phyloP scores from a whole-genome alignment of 148 eudicot species.

The Simmondsia chinensis region DNA sequence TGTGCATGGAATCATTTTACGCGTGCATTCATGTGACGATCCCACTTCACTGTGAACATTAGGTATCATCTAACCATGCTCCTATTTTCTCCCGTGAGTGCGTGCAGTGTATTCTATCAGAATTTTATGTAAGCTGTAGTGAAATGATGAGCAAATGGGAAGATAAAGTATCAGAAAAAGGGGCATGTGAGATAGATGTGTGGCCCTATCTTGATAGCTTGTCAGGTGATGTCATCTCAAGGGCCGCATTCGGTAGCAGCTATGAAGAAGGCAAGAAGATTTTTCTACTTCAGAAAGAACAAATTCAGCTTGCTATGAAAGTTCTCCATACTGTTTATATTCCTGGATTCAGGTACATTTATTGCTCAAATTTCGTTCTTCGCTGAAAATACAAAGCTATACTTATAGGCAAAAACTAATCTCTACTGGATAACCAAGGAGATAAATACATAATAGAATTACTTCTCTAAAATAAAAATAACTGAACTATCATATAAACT shows the following conservation, averaged over 20 bases:
- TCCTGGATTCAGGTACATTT: slow-evolving; percentile 24
- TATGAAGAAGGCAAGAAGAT: slow-evolving; percentile 22
- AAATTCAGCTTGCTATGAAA: slow-evolving; percentile 6
- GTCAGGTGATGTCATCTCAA: slow-evolving; percentile 23
- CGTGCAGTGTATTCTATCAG: slow-evolving; percentile 13
- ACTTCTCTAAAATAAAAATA: no score
- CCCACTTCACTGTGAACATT: no score
- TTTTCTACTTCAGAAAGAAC: slow-evolving; percentile 20
- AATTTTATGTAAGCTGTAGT: slow-evolving; percentile 14
- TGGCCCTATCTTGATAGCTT: slow-evolving; percentile 17
- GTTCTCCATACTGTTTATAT: slow-evolving; percentile 11
- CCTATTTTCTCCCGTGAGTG: neutral
- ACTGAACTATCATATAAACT: no score
- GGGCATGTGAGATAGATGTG: slow-evolving; percentile 22
- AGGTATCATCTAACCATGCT: no score
- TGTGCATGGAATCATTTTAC: no score
- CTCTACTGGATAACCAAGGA: no score
- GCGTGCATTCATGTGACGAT: no score
- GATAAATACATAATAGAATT: no score
- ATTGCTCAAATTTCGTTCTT: no score
- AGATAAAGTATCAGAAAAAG: slow-evolving; percentile 6
- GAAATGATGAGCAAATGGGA: slow-evolving; percentile 22
- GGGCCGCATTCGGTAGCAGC: slow-evolving; percentile 28
- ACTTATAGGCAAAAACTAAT: no score
- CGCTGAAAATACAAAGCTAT: no score